Base-by-base conservation (phyloP, 345 rosid species). In the Salix purpurea region DNA sequence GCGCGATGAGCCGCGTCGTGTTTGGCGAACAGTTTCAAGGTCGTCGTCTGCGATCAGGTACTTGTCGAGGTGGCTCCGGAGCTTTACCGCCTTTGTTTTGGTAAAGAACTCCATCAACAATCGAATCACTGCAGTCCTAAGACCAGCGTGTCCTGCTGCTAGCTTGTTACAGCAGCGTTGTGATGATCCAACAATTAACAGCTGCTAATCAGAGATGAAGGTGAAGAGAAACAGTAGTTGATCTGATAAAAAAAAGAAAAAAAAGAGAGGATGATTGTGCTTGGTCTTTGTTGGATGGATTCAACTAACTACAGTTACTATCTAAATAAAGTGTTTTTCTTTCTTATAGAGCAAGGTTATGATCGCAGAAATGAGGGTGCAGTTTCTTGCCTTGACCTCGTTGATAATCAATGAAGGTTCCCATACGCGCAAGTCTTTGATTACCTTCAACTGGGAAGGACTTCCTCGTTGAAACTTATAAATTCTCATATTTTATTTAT, bases 31-130 rank as follows among this genome's bases (percentile, higher is more conserved):
- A 36, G 86, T 86, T 83, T 85, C 82, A 32, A 80, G 83, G 32
- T 92, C 94, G 60, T 91, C 96, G 73, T 86, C 94, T 50, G 98
- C 97, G 56, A 91, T 82, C 11, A 96, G 50, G 81, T 91, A 93
- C 82, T 96, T 96, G 66, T 88, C 92, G 1, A 90, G 92, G 85
- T 93, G 98, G 89, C 97, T 87, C 14, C 94, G 87, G 78, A 96
- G 85, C 86, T 86, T 93, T 10, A 93, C 90, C 14, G 81, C 90
- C 80, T 81, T 85, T 3, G 92, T 77, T 73, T 93, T 86, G 64
- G 84, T 80, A 76, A 96, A 90, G 7, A 91, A 19, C 81, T 96
- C 99, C 99, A 94, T 94, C 19, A 42, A 12, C 50, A 67, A 24
- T 26, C 21, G 13, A 30, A 23, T 34, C 0, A 48, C 18, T 16